Evolutionary conservation across 2,329 filamentous ascomycete species (phyloP).

Genomic region (Aureobasidium zeae): DNA sequence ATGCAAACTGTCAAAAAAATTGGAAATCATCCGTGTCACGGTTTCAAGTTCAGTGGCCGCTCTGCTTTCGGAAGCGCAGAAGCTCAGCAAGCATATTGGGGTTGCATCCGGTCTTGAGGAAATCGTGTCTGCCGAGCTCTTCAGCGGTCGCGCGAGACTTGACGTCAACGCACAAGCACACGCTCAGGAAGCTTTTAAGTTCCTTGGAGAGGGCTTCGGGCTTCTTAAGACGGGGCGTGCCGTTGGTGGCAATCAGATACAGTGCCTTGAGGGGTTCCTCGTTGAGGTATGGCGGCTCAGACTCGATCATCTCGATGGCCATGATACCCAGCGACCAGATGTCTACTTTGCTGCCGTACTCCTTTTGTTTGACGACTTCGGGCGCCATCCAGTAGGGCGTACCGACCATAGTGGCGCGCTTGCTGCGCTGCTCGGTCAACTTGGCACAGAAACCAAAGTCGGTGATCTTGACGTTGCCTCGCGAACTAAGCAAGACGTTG

Average conservation of each 20-base stretch:
- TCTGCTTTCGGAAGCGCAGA: conserved; percentile 63
- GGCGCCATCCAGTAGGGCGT: conserved; percentile 99
- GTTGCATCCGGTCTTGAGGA: conserved; percentile 84
- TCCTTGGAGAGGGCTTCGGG: conserved; percentile 97
- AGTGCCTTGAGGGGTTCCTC: conserved; percentile 95
- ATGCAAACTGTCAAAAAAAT: conserved; percentile 1
- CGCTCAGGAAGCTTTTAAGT: conserved; percentile 90
- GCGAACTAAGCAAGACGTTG: conserved; percentile 88
- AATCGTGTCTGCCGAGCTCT: conserved; percentile 85
- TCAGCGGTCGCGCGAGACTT: conserved; percentile 85
- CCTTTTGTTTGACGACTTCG: conserved; percentile 98
- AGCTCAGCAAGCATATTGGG: conserved; percentile 75
- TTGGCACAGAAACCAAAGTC: conserved; percentile 99
- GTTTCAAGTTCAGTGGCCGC: conserved; percentile 13
- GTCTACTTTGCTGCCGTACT: conserved; percentile 96
- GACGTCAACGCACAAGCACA: conserved; percentile 94
- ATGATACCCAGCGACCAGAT: conserved; percentile 99
- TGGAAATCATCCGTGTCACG: too few relatives aligned
- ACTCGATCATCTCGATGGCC: conserved; percentile 99
- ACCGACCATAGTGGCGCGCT: conserved; percentile 97
- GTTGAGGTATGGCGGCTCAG: conserved; percentile 93
- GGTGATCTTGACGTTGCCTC: conserved; percentile 89
- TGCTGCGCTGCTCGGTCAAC: conserved; percentile 90
- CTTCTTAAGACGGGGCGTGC: conserved; percentile 93
- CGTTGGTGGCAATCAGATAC: conserved; percentile 96